A percentile compares a stretch with the other conserved stretches of the same genome.
Conservation (phyloP, 345 rosid genomes). For the Geranium brycei region DNA sequence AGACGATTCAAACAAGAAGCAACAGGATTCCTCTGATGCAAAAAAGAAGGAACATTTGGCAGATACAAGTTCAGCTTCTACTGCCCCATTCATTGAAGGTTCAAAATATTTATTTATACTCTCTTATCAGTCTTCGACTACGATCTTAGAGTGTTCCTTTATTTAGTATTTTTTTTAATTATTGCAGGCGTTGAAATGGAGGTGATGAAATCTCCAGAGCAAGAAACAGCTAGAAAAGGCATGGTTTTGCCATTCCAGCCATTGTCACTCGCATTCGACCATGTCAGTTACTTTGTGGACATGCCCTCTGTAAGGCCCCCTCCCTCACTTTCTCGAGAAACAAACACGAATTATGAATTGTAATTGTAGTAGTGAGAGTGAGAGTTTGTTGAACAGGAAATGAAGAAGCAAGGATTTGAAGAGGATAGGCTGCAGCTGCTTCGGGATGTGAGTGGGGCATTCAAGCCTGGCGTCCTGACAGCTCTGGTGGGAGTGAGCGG, state of each 20-base stretch:
- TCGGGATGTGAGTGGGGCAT: slow-evolving; percentile 28
- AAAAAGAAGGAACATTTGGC: slow-evolving; percentile 3
- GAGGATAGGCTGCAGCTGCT: slow-evolving; percentile 28
- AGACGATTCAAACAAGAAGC: too few relatives aligned
- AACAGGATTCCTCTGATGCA: slow-evolving; percentile 1
- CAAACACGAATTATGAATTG: too few relatives aligned
- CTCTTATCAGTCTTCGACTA: too few relatives aligned
- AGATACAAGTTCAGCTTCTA: neutral
- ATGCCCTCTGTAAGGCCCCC: slow-evolving; percentile 18
- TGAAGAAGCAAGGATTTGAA: slow-evolving; percentile 37
- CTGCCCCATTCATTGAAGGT: too few relatives aligned
- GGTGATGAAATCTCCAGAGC: slow-evolving; percentile 1
- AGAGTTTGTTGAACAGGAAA: slow-evolving; percentile 35
- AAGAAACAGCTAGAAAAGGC: slow-evolving; percentile 11
- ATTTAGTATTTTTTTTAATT: too few relatives aligned
- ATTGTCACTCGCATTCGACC: slow-evolving; percentile 25
- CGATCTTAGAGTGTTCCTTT: too few relatives aligned
- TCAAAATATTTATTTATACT: too few relatives aligned
- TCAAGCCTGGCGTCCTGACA: slow-evolving; percentile 32
- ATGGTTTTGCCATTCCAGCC: slow-evolving; percentile 37
- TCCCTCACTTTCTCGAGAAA: neutral
- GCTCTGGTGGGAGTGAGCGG: slow-evolving; percentile 42
- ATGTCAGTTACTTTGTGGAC: slow-evolving; percentile 25
- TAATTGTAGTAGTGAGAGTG: slow-evolving; percentile 6
- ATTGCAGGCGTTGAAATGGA: slow-evolving; percentile 6